phyloP scores from a whole-genome alignment of 139 green algal genomes.

The Chlorella vulgaris region DNA sequence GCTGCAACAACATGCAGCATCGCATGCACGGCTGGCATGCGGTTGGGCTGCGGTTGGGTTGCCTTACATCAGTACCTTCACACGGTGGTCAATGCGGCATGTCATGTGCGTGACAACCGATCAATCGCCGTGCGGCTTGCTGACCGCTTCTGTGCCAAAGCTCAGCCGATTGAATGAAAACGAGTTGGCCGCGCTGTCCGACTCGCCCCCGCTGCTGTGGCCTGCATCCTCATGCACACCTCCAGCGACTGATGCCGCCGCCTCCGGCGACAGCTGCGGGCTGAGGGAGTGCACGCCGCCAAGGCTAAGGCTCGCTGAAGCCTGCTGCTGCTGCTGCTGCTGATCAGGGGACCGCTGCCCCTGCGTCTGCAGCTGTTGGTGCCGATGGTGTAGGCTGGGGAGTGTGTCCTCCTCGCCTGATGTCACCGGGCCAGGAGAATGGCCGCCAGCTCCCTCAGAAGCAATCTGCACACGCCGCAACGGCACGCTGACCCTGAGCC shows the following conservation, averaged over 20 bases:
- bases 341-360: not conserved
- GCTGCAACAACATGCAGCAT: not conserved
- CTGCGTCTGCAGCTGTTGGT: too few species aligned
- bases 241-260: not conserved
- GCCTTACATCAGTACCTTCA: too few species aligned
- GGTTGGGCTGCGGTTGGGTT: too few species aligned
- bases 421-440: not conserved
- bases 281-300: too few species aligned
- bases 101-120: too few species aligned
- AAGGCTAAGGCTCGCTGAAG: not conserved
- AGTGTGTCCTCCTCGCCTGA: not conserved
- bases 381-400: too few species aligned
- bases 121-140: slow-evolving; percentile 27
- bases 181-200: not conserved
- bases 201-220: not conserved
- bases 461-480: not conserved
- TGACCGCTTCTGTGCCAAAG: not conserved
- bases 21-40: not conserved
- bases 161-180: slow-evolving; percentile 18
- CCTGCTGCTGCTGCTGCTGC: too few species aligned
- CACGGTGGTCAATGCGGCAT: too few species aligned
- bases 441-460: not conserved
- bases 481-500: slow-evolving; percentile 5
- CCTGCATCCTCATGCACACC: not conserved
- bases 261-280: not conserved